These are phyloP conservation scores for Boletus pseudopeckii DNA, from an alignment of 768 basidiomycete species.

Conservation along the genomic window DNA sequence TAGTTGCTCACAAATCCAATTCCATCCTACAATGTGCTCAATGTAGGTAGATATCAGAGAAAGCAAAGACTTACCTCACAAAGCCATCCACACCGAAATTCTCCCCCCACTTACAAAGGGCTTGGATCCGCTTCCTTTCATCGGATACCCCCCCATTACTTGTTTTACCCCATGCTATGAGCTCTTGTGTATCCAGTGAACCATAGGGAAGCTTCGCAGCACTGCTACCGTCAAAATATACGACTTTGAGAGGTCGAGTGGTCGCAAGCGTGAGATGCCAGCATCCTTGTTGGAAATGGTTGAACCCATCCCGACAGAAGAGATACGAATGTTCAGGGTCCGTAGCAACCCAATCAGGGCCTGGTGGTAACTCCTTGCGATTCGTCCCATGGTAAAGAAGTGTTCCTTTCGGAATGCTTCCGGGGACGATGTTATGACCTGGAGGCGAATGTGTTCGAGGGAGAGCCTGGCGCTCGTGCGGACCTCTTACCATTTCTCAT, in stretches of 20 bases:
- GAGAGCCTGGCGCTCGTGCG: constrained; percentile 9
- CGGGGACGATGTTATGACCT: constrained; percentile 31
- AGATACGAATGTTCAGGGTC: constrained; percentile 38
- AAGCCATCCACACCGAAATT: constrained; percentile 43
- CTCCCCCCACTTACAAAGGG: constrained; percentile 45
- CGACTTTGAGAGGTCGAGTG: constrained; percentile 37
- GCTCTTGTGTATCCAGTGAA: constrained; percentile 45
- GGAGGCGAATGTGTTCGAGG: constrained; percentile 6
- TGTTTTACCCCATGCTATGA: constrained; percentile 41
- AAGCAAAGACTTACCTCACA: constrained; percentile 32
- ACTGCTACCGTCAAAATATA: constrained; percentile 54
- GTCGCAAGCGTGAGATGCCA: constrained; percentile 17
- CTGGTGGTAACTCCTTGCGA: constrained; percentile 22
- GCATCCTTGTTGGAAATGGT: not conserved
- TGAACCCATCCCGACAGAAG: constrained; percentile 29
- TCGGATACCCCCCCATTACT: constrained; percentile 12
- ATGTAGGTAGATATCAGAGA: not conserved
- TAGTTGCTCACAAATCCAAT: constrained; percentile 31
- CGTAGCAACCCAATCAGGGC: constrained; percentile 33
- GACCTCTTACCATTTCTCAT: constrained; percentile 40
- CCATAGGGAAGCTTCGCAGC: constrained; percentile 42
- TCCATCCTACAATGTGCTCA: constrained; percentile 19
- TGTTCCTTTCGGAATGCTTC: constrained; percentile 34
- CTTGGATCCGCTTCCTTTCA: constrained; percentile 37
- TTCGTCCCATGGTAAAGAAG: constrained; percentile 34